A percentile compares a stretch with the other conserved stretches of the same genome.
phyloP scores from a whole-genome alignment of 73 alveolate species.

The Paraurostyla sp. region DNA sequence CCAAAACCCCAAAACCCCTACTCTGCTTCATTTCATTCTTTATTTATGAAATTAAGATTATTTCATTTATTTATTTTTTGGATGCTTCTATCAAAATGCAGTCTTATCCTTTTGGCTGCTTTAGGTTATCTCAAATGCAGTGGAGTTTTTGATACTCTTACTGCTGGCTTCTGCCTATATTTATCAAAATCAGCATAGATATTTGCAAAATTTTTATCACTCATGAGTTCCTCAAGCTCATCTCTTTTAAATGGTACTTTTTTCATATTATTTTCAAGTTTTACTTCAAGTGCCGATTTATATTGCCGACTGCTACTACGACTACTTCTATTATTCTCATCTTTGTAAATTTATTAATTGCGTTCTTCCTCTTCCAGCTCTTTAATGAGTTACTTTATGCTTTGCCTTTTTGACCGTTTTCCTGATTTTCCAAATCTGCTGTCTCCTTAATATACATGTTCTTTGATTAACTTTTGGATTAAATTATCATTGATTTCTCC shows the following conservation, averaged over 20 bases:
- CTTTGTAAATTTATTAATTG: background rate
- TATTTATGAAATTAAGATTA: too few relatives aligned
- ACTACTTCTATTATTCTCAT: background rate
- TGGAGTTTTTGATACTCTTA: background rate
- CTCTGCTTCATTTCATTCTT: too few relatives aligned
- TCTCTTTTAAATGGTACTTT: background rate
- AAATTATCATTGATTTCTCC: too few relatives aligned
- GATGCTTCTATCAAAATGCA: too few relatives aligned
- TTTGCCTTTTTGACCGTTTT: too few relatives aligned
- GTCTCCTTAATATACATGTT: too few relatives aligned
- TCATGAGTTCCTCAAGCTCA: background rate
- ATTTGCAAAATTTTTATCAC: background rate
- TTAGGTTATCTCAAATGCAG: background rate
- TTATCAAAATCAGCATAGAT: background rate
- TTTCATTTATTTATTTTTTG: too few relatives aligned
- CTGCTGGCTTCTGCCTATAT: background rate
- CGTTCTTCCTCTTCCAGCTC: background rate
- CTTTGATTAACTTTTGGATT: too few relatives aligned
- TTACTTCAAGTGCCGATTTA: background rate
- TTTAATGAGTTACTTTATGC: too few relatives aligned
- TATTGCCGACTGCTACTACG: background rate
- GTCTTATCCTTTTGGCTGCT: too few relatives aligned
- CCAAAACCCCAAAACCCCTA: too few relatives aligned
- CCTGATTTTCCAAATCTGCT: too few relatives aligned
- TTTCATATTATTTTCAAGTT: background rate